These are phyloP conservation scores for Musa balbisiana DNA, from an alignment of 202 grass and related monocot species.

Conservation along the genomic window DNA sequence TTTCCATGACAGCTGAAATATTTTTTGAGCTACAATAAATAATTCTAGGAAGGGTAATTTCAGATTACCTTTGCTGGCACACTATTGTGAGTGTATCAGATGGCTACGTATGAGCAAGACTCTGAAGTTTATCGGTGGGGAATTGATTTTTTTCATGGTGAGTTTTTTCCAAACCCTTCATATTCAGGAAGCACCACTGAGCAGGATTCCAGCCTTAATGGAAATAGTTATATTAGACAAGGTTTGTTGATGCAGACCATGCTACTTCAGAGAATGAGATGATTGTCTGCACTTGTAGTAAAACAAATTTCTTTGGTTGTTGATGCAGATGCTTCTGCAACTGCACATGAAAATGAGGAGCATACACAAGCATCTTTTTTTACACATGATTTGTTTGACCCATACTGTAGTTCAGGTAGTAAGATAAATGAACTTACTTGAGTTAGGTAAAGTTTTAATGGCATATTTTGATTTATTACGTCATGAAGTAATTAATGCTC, in stretches of 20 bases:
- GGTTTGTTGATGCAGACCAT: not conserved
- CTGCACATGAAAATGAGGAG: not conserved
- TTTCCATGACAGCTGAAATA: too few species aligned
- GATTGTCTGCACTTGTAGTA: not conserved
- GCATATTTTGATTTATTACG: too few species aligned
- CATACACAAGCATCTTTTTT: not conserved
- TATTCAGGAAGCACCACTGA: not conserved
- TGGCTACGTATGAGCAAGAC: conserved; percentile 8
- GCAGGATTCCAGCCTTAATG: conserved; percentile 1
- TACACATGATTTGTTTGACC: not conserved
- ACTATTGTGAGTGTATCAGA: not conserved
- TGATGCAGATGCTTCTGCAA: conserved; percentile 2
- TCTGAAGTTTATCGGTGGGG: conserved; percentile 3
- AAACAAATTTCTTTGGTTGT: not conserved
- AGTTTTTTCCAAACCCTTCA: not conserved
- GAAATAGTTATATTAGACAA: not conserved
- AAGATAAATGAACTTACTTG: not conserved
- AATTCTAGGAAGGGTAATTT: too few species aligned
- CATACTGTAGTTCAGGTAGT: not conserved
- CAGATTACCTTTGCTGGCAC: too few species aligned
- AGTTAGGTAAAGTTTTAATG: not conserved
- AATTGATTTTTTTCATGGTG: conserved; percentile 1
- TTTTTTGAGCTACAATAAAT: too few species aligned
- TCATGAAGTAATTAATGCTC: too few species aligned
- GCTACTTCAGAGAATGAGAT: conserved; percentile 1